Evolutionary conservation across 2,329 filamentous ascomycete species (phyloP).

Genomic region (Phialophora macrospora): DNA sequence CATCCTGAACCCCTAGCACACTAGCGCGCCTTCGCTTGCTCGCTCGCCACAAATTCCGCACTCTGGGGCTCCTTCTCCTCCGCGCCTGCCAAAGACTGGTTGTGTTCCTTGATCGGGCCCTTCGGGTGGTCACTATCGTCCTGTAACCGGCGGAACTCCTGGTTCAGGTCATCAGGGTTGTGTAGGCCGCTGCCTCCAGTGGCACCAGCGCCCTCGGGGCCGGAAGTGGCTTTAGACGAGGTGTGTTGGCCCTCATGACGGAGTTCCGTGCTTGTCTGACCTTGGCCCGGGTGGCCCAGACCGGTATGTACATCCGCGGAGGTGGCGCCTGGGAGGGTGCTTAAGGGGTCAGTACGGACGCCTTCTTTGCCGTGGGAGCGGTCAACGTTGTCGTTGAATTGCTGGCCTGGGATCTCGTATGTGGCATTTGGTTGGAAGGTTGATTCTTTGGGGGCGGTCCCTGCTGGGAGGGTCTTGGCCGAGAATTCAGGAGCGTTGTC

Average conservation of each 20-base stretch:
- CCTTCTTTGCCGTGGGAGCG: conserved; percentile 50
- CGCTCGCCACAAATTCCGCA: conserved; percentile 26
- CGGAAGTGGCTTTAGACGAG: conserved; percentile 49
- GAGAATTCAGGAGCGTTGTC: conserved; percentile 68
- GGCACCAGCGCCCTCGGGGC: conserved; percentile 52
- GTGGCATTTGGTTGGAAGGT: conserved; percentile 40
- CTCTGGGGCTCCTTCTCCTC: conserved; percentile 29
- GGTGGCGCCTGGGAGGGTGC: conserved; percentile 58
- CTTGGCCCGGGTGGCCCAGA: conserved; percentile 57
- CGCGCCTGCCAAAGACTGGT: conserved; percentile 27
- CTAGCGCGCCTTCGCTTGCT: conserved; percentile 20
- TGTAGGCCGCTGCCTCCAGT: conserved; percentile 27
- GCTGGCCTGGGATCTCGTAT: conserved; percentile 47
- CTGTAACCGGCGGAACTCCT: conserved; percentile 30
- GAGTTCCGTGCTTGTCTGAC: conserved; percentile 56
- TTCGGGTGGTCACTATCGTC: conserved; percentile 22
- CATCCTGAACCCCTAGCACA: conserved; percentile 3
- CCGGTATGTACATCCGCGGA: conserved; percentile 60
- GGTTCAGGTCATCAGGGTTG: conserved; percentile 22
- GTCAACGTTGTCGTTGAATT: conserved; percentile 48
- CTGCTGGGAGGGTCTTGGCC: conserved; percentile 64
- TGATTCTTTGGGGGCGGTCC: conserved; percentile 64
- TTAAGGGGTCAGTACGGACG: conserved; percentile 50
- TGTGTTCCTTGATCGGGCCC: conserved; percentile 29
- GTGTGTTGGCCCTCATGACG: conserved; percentile 52